phyloP scores from a whole-genome alignment of 495 filamentous ascomycete genomes.

The Penicillium odoratum region DNA sequence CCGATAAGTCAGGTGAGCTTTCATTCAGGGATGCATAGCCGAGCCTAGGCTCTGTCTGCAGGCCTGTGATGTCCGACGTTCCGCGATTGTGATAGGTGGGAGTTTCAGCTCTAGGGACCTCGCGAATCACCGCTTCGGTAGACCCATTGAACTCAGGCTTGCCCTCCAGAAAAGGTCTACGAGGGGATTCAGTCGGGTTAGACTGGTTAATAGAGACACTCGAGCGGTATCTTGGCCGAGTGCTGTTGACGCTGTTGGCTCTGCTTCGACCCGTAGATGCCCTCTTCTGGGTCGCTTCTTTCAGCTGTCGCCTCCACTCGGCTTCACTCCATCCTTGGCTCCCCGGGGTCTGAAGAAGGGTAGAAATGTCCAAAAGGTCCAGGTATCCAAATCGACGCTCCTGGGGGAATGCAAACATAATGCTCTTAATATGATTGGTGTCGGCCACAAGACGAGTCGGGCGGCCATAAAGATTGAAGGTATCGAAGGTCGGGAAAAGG shows the following conservation, averaged over 20 bases:
- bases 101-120: slow-evolving; percentile 30
- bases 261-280: slow-evolving; percentile 57
- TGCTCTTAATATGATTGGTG: slow-evolving; percentile 75
- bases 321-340: slow-evolving; percentile 79
- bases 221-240: slow-evolving; percentile 61
- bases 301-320: slow-evolving; percentile 88
- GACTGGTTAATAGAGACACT: slow-evolving; percentile 59
- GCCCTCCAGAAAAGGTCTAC: slow-evolving; percentile 46
- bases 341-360: slow-evolving; percentile 72
- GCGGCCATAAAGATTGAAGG: slow-evolving; percentile 88
- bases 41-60: slow-evolving; percentile 20
- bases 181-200: slow-evolving; percentile 37
- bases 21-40: slow-evolving; percentile 33
- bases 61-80: slow-evolving; percentile 52
- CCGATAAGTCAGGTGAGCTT: slow-evolving; percentile 34
- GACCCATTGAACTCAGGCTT: slow-evolving; percentile 42
- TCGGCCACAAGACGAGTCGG: slow-evolving; percentile 86
- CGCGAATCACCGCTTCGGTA: slow-evolving; percentile 38
- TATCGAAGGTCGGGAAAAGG: slow-evolving; percentile 91
- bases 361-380: slow-evolving; percentile 80
- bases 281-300: slow-evolving; percentile 82
- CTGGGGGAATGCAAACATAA: slow-evolving; percentile 98
- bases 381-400: slow-evolving; percentile 87
- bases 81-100: slow-evolving; percentile 50
- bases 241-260: slow-evolving; percentile 60